Base-by-base conservation (phyloP, 345 rosid species). In the Aethionema arabicum region DNA sequence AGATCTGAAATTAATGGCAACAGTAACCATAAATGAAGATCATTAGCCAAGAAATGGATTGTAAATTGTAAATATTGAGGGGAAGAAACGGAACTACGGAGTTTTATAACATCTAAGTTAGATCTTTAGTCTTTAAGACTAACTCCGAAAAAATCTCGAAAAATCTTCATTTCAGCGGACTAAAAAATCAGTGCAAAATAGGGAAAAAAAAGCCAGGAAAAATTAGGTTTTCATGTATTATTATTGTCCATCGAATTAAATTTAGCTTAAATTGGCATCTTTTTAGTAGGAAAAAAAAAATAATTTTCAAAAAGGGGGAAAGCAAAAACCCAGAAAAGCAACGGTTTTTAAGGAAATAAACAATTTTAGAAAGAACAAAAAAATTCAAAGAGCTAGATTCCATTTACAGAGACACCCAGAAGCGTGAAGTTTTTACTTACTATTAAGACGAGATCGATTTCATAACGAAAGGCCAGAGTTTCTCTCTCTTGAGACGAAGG, bases 1-100 rank as follows among this genome's bases (percentile, higher is more conserved):
- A 87, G 98, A 92, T 92, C 98, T 85, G 74, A 53, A 29, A 44
- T 21, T 10, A 68, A 59, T 48, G 42, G 29, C 64, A 41, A 59
- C 58, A 8, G 44, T 32, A 16, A 59, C 27, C 46, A 39, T 49
- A 40, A 50, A 30, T 45, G 8, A 32, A 51, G 39, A 61, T 72
- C 67, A 56, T 72, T 74, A 62, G 75, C 70, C 66, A 32, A 51
- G 61, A 77, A 31, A 14, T 41, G 32, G 44, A 38, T 32, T 55
- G 39, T 62, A 39, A 56, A 37, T 59, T 30, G 32, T 58, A 56
- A 12, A 11, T 5, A 53, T 8, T n/a, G n/a, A 9, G 53, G 16
- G 14, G 38, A 66, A n/a, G n/a, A 10, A 52, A 64, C 10, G 32
- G 45, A 15, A 42, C 12, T 36, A 30, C 33, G 0, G 10, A 59